These are phyloP conservation scores for Chlorella sp. DNA, from an alignment of 139 green algal genomes.

Conservation along the genomic window DNA sequence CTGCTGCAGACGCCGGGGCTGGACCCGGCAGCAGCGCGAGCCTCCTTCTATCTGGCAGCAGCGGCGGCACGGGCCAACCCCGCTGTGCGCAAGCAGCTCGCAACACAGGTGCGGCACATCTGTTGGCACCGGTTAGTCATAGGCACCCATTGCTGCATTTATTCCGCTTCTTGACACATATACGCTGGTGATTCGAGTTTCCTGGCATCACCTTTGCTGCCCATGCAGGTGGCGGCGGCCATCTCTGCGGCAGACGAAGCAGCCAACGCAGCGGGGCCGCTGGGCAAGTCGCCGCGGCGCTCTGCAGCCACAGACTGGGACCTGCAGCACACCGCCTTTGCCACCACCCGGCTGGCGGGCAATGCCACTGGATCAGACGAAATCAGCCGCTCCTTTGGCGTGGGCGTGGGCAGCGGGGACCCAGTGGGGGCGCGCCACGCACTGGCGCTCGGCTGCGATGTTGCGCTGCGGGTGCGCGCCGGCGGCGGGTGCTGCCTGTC, in stretches of 20 bases:
- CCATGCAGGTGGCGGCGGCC: not conserved
- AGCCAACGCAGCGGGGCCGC: not conserved
- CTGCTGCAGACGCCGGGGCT: slow-evolving; percentile 32
- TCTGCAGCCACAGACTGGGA: slow-evolving; percentile 36
- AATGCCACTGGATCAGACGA: slow-evolving; percentile 4
- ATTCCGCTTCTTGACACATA: too few species aligned
- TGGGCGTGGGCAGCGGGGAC: slow-evolving; percentile 66
- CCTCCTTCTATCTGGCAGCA: slow-evolving; percentile 30
- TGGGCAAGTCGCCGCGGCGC: slow-evolving; percentile 2
- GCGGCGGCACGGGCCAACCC: slow-evolving; percentile 30
- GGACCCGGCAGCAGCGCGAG: slow-evolving; percentile 19
- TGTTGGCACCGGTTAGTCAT: too few species aligned
- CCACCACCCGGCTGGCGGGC: slow-evolving; percentile 20
- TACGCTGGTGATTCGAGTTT: too few species aligned
- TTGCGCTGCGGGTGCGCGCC: slow-evolving; percentile 50
- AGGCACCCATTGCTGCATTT: too few species aligned
- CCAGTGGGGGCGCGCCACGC: slow-evolving; percentile 75
- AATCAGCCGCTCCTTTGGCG: slow-evolving; percentile 33
- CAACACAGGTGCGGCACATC: too few species aligned
- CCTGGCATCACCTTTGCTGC: too few species aligned
- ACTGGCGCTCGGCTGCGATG: slow-evolving; percentile 67
- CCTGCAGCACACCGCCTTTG: slow-evolving; percentile 54
- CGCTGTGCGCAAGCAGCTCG: slow-evolving; percentile 18
- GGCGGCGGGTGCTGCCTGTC: not conserved
- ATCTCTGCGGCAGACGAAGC: slow-evolving; percentile 38